Percentiles rank a stretch among this genome's conserved stretches.
Conservation (phyloP, 495 filamentous ascomycete species). For the Talaromyces nanjingensis region DNA sequence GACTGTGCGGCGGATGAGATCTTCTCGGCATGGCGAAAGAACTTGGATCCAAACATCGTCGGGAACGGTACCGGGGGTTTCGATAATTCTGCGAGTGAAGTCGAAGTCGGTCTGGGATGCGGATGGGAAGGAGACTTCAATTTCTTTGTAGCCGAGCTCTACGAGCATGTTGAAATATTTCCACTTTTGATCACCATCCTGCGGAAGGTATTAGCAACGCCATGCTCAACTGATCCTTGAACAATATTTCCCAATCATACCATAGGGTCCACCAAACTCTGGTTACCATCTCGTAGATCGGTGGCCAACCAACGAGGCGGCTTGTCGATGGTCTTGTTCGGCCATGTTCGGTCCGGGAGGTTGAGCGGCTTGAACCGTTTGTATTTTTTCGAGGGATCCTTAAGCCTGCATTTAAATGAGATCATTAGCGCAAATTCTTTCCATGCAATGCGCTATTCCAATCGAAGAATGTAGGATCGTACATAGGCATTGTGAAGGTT, state of each 20-base stretch:
- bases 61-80: conserved; percentile 78
- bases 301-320: conserved; percentile 81
- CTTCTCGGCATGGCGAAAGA: conserved; percentile 85
- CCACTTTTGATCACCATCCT: conserved; percentile 94
- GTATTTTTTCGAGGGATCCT: conserved; percentile 92
- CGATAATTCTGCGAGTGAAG: conserved; percentile 82
- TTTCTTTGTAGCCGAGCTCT: conserved; percentile 94
- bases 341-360: conserved; percentile 89
- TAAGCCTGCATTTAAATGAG: conserved; percentile 56
- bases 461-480: background rate
- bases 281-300: conserved; percentile 83
- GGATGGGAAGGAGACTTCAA: conserved; percentile 94
- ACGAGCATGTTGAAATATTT: conserved; percentile 91
- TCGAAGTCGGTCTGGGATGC: conserved; percentile 93
- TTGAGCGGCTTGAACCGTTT: conserved; percentile 68
- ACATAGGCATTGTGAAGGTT: conserved; percentile 8
- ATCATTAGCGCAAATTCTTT: background rate
- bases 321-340: conserved; percentile 65
- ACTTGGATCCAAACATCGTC: conserved; percentile 97
- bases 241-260: conserved; percentile 32
- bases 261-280: conserved; percentile 84
- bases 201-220: background rate
- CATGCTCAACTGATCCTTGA: background rate
- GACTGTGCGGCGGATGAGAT: conserved; percentile 86
- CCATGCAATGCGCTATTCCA: background rate